These are phyloP conservation scores for Pueraria montana DNA, from an alignment of 306 rosid species.

Conservation along the genomic window DNA sequence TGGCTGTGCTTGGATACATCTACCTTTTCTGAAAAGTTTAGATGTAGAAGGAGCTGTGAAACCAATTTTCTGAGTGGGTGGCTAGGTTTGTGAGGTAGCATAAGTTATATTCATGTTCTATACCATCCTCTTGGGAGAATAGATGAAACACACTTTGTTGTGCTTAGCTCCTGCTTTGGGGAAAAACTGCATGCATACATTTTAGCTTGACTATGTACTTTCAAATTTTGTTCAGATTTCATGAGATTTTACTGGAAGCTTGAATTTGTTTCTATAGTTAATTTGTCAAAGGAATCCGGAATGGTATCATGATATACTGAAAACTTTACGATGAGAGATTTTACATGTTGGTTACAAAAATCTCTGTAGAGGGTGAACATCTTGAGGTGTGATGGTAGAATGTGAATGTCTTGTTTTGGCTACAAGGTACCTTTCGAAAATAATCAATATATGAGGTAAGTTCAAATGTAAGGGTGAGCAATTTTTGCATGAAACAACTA, in stretches of 20 bases:
- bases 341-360: slow-evolving; percentile 35
- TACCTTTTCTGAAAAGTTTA: slow-evolving; percentile 60
- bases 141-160: slow-evolving; percentile 59
- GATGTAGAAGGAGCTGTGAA: slow-evolving; percentile 51
- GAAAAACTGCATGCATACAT: slow-evolving; percentile 35
- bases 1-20: slow-evolving; percentile 66
- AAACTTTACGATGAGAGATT: neutral
- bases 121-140: slow-evolving; percentile 62
- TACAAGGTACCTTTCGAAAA: too few species aligned
- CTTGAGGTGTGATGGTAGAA: slow-evolving; percentile 26
- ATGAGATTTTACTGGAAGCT: slow-evolving; percentile 44
- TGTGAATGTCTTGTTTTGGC: neutral
- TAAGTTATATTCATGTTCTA: slow-evolving; percentile 64
- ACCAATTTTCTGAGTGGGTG: slow-evolving; percentile 53
- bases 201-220: slow-evolving; percentile 58
- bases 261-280: slow-evolving; percentile 41
- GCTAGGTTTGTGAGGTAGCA: slow-evolving; percentile 57
- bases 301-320: slow-evolving; percentile 27
- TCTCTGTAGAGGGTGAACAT: slow-evolving; percentile 36
- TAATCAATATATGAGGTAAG: neutral
- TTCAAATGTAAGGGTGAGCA: neutral
- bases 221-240: slow-evolving; percentile 58
- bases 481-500: neutral
- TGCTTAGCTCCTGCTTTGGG: slow-evolving; percentile 50
- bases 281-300: slow-evolving; percentile 33